Percentiles rank a stretch among this genome's conserved stretches.
These are phyloP conservation scores for Diplodia scrobiculata DNA, from an alignment of 2,329 filamentous ascomycete species.

Conservation along the genomic window DNA sequence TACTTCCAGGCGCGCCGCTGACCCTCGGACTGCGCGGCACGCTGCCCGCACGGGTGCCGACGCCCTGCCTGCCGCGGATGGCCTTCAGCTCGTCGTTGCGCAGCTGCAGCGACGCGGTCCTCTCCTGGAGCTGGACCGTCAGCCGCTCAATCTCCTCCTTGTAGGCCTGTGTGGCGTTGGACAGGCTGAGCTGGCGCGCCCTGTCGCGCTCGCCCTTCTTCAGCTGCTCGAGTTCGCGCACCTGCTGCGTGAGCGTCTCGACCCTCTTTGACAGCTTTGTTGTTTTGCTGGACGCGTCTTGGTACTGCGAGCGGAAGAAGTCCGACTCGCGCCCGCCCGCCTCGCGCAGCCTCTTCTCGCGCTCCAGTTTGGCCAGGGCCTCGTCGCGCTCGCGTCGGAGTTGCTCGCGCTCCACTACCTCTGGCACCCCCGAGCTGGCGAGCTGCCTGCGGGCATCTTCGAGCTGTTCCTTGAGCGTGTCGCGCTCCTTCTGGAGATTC, in stretches of 20 bases:
- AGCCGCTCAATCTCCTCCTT: slow-evolving; percentile 36
- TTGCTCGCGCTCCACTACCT: slow-evolving; percentile 19
- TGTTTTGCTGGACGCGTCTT: slow-evolving; percentile 28
- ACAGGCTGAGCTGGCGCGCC: slow-evolving; percentile 2
- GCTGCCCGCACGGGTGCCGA: slow-evolving; percentile 42
- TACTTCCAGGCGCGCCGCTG: slow-evolving; percentile 34
- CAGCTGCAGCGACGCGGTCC: slow-evolving; percentile 29
- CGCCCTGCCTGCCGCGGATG: slow-evolving; percentile 39
- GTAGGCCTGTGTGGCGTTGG: background rate
- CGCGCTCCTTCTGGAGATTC: slow-evolving; percentile 31
- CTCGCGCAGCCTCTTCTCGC: slow-evolving; percentile 38
- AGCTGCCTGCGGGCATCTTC: slow-evolving; percentile 19
- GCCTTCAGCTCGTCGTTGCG: slow-evolving; percentile 42
- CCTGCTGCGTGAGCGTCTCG: slow-evolving; percentile 25
- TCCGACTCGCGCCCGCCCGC: slow-evolving; percentile 54
- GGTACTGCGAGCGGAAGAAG: slow-evolving; percentile 62
- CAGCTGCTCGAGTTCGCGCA: slow-evolving; percentile 17
- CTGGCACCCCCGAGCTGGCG: slow-evolving; percentile 4
- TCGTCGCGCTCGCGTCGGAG: slow-evolving; percentile 35
- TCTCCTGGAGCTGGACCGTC: slow-evolving; percentile 34
- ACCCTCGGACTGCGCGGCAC: slow-evolving; percentile 44
- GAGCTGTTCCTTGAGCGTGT: background rate
- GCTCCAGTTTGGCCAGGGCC: slow-evolving; percentile 37
- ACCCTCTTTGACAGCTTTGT: background rate
- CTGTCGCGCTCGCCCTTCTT: slow-evolving; percentile 20